phyloP scores from a whole-genome alignment of 192 early-diverging fungal species.

The Coemansia sp. region DNA sequence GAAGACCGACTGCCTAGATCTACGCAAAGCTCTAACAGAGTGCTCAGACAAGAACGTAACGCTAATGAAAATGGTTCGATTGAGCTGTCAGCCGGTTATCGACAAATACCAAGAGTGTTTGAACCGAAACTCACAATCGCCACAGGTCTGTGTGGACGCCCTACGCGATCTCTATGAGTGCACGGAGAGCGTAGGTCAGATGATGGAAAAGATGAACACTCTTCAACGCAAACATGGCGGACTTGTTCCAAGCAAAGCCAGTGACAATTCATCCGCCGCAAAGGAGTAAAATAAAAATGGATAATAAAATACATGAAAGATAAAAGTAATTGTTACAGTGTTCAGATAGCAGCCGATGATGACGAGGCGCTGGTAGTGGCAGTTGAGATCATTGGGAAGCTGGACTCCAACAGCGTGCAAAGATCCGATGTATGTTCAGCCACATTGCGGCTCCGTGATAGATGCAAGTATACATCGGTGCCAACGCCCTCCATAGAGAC shows the following conservation, averaged over 20 bases:
- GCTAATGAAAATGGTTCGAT: conserved; percentile 53
- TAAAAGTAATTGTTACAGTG: background rate
- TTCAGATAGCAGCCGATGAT: conserved; percentile 9
- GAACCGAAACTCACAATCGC: conserved; percentile 31
- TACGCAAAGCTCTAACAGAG: conserved; percentile 46
- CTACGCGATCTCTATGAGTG: conserved; percentile 55
- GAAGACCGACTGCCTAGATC: conserved; percentile 39
- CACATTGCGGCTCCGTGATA: conserved; percentile 47
- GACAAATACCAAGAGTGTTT: conserved; percentile 50
- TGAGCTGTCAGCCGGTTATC: conserved; percentile 54
- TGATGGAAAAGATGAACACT: conserved; percentile 51
- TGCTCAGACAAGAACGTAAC: conserved; percentile 58
- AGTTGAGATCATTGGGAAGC: background rate
- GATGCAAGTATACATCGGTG: conserved; percentile 61
- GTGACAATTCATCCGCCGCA: background rate
- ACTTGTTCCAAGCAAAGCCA: background rate
- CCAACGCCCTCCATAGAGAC: conserved; percentile 71
- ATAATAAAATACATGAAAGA: background rate
- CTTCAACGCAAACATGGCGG: conserved; percentile 32
- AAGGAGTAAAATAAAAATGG: background rate
- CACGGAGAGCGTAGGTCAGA: conserved; percentile 51
- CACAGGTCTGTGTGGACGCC: conserved; percentile 40
- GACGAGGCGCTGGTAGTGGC: background rate
- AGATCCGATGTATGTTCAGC: conserved; percentile 35
- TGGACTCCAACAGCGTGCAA: conserved; percentile 37